Evolutionary conservation across 768 basidiomycete species (phyloP), one percentile per base, ranked within the genome.

Genomic region (Crucibulum laeve): DNA sequence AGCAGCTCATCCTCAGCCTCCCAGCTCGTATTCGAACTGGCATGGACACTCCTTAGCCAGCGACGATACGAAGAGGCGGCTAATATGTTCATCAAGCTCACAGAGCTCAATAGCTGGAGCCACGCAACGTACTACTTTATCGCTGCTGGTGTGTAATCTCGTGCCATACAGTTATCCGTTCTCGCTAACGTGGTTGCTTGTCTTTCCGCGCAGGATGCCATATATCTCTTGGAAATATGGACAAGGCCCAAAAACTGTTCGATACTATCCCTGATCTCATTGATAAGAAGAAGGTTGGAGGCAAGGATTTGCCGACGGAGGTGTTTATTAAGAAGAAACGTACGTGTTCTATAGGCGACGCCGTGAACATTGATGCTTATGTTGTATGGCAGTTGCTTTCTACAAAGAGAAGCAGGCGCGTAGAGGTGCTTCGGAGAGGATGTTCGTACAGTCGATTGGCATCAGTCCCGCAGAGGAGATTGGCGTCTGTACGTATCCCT

Each of bases 101-200:
- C 78, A 4, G 73, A 78, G 48, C 53, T 87, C 47, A 91, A 89
- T 53, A 78, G 66, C 35, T 91, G 88, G 88, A 83, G 81, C 54
- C 87, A 86, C 40, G 85, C 76, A 2, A 89, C 87, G 7, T 90
- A 90, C 58, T 80, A 80, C 50, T 87, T 83, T 57, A 74, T 88
- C 25, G 81, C 84, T 17, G 85, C 82, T n/a, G 84, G 79, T 62
- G 25, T 11, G 54, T 46, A 21, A 23, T 34, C 36, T 46, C 64
- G 21, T 42, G 19, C 26, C 23, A 18, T 42, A 39, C 25, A 32
- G 21, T 17, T 43, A n/a, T n/a, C 40, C 46, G n/a, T 17, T 36
- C 21, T 1, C 1, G 17, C 8, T 35, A 43, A 23, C n/a, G n/a
- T n/a, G n/a, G n/a, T n/a, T 51, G 22, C 40, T 17, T 15, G 33